phyloP scores from a whole-genome alignment of 257 asterid species.

The Osmanthus fragrans region DNA sequence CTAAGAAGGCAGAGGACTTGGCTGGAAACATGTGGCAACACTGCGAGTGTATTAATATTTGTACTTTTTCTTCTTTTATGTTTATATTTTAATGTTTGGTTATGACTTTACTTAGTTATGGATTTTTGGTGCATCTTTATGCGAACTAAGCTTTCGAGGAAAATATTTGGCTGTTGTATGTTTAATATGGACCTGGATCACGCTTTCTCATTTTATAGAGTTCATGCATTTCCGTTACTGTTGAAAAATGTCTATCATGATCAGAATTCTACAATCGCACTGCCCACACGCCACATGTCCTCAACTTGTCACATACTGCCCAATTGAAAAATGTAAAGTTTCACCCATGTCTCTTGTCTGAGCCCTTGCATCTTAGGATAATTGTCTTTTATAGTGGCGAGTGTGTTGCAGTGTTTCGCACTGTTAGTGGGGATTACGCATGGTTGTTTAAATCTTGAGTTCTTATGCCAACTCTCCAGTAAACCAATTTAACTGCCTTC shows the following conservation, averaged over 20 bases:
- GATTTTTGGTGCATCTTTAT: not conserved
- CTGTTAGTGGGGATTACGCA: not conserved
- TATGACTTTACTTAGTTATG: not conserved
- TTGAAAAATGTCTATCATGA: not conserved
- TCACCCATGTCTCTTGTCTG: not conserved
- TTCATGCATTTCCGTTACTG: not conserved
- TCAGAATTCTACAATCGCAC: not conserved
- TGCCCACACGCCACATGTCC: not conserved
- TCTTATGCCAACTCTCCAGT: not conserved
- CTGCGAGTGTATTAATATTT: constrained; percentile 45
- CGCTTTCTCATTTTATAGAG: not conserved
- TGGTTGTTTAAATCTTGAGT: not conserved
- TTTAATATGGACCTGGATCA: not conserved
- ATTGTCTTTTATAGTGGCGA: not conserved
- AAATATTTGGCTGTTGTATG: not conserved
- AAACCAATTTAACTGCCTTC: not conserved
- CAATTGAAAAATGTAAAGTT: not conserved
- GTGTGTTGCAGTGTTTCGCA: not conserved
- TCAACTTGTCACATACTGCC: not conserved
- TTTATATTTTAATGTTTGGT: not conserved
- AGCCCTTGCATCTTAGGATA: not conserved
- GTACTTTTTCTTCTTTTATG: not conserved
- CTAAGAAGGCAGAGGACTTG: constrained; percentile 75
- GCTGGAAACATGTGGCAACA: constrained; percentile 98
- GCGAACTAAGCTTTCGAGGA: not conserved